A percentile compares a stretch with the other conserved stretches of the same genome.
These are phyloP conservation scores for Monascus purpureus DNA, from an alignment of 495 filamentous ascomycete species.

Conservation along the genomic window DNA sequence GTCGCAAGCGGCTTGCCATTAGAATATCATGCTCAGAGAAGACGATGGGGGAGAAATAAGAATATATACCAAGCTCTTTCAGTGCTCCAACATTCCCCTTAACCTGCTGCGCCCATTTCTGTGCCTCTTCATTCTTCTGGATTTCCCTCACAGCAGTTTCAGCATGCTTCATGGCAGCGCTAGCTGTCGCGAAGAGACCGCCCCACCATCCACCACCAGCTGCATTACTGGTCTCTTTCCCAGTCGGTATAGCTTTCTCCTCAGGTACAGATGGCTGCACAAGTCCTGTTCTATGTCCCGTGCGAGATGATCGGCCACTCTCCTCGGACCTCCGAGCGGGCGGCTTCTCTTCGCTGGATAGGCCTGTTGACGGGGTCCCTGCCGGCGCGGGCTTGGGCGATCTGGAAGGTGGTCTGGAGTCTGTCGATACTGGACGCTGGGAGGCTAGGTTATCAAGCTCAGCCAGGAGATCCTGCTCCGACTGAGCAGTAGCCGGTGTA, in stretches of 20 bases:
- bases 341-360: slow-evolving; percentile 47
- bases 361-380: slow-evolving; percentile 40
- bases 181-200: slow-evolving; percentile 52
- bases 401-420: slow-evolving; percentile 30
- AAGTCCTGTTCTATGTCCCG: slow-evolving; percentile 36
- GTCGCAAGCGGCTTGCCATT: slow-evolving; percentile 6
- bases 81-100: slow-evolving; percentile 80
- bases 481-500: slow-evolving; percentile 26
- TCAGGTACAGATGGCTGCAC: slow-evolving; percentile 21
- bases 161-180: slow-evolving; percentile 83
- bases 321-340: slow-evolving; percentile 58
- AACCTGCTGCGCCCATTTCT: slow-evolving; percentile 90
- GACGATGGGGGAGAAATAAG: not conserved
- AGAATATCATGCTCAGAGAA: slow-evolving; percentile 8
- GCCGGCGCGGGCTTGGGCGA: slow-evolving; percentile 45
- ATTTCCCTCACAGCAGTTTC: slow-evolving; percentile 90
- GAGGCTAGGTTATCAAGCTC: slow-evolving; percentile 70
- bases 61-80: slow-evolving; percentile 53
- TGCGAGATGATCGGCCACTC: slow-evolving; percentile 50
- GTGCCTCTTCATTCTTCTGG: slow-evolving; percentile 89
- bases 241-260: slow-evolving; percentile 8
- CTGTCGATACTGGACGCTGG: slow-evolving; percentile 49
- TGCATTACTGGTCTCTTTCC: slow-evolving; percentile 2
- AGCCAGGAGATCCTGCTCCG: slow-evolving; percentile 58
- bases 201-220: slow-evolving; percentile 72